A percentile compares a stretch with the other conserved stretches of the same genome.
These are phyloP conservation scores for Glaciozyma martinii DNA, from an alignment of 768 basidiomycete genomes.

Conservation along the genomic window DNA sequence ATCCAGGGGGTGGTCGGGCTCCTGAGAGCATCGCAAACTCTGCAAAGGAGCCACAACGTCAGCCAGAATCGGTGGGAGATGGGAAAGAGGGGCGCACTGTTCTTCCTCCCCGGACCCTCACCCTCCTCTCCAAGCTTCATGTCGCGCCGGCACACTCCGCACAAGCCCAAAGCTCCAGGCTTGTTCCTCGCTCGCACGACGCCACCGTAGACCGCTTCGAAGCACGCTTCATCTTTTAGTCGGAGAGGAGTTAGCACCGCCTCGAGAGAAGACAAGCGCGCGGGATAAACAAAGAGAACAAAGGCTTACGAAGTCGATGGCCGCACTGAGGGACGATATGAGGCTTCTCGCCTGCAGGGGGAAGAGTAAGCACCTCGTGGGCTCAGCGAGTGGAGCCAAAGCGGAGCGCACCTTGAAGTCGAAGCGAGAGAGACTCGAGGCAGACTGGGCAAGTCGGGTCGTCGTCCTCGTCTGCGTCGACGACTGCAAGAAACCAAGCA, in stretches of 20 bases:
- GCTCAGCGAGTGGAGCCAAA: too few species aligned
- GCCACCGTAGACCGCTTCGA: conserved; percentile 90
- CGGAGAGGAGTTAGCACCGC: background rate
- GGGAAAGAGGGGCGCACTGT: conserved; percentile 54
- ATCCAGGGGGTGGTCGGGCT: conserved; percentile 51
- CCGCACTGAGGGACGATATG: conserved; percentile 96
- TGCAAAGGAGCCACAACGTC: conserved; percentile 38
- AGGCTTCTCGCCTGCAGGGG: conserved; percentile 71
- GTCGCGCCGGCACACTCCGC: conserved; percentile 89
- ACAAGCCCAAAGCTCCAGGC: conserved; percentile 60
- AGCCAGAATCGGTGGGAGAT: background rate
- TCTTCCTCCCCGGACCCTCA: conserved; percentile 53
- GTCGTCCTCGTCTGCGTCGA: background rate
- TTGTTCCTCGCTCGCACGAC: conserved; percentile 56
- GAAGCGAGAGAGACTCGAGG: background rate
- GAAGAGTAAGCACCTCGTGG: background rate
- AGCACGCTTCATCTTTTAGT: conserved; percentile 62
- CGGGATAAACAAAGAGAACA: conserved; percentile 7
- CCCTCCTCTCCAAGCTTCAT: conserved; percentile 93
- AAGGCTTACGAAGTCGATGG: conserved; percentile 79
- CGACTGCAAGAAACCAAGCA: background rate
- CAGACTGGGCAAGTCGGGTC: background rate
- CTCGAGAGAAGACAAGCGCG: background rate
- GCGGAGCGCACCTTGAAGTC: background rate
- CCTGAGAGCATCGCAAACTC: conserved; percentile 92